Evolutionary conservation across 306 rosid species (phyloP), one percentile per base, ranked within the genome.

Genomic region (Trichosanthes truncata): DNA sequence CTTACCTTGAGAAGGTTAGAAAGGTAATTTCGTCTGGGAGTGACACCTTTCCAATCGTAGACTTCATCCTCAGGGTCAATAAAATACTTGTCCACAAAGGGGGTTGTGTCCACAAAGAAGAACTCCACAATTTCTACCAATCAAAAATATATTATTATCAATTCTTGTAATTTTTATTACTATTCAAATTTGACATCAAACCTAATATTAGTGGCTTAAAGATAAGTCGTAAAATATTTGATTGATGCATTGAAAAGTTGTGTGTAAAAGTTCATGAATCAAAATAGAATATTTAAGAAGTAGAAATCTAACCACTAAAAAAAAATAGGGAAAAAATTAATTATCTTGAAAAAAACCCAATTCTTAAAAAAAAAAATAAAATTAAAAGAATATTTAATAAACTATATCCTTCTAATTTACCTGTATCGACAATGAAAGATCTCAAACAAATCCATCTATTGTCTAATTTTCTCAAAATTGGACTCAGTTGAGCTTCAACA

Each of bases 91-190:
- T 94, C 89, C 9, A 80, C 86, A 53, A 94, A 87, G 23, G 98
- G 97, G 78, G 88, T 87, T 26, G 97, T 94, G 84, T 94, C 98
- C 86, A 94, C 95, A 67, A 94, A 89, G 90, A 92, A 88, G 66
- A 94, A 81, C 0, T 94, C 96, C 53, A 82, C 93, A 82, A 83
- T 62, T 80, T 71, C 98, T 92, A 82, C 31, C 6, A 67, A 7
- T 0, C 21, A 9, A 33, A 48, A 3, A 15, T 26, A 25, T n/a
- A 72, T 68, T 21, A 43, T 21, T 20, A 25, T 21, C 46, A 3
- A 40, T 21, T 41, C 0, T 43, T 14, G 12, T 8, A 31, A 31
- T 14, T 31, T 60, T 25, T 21, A 23, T 56, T 53, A 36, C 40
- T 36, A 36, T 5, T 36, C 40, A 36, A 36, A 36, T 36, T 36